Evolutionary conservation across 441 rosid genomes (phyloP).

Genomic region (Mallotus japonicus): DNA sequence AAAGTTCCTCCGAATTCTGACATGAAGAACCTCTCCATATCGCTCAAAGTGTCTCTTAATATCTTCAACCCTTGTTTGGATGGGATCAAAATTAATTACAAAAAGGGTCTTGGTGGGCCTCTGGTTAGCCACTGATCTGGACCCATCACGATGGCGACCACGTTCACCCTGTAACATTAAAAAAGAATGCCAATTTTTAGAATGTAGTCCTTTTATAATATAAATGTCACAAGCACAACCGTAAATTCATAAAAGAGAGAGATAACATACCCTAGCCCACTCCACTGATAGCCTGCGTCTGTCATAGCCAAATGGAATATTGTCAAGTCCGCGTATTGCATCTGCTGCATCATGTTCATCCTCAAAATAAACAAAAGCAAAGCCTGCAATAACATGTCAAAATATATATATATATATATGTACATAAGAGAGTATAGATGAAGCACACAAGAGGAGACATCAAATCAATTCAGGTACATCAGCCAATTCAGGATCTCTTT

Average conservation of each 20-base stretch:
- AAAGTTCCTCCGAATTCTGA: conserved; percentile 70
- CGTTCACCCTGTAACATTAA: conserved; percentile 57
- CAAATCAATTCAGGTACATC: conserved; percentile 34
- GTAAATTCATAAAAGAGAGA: not conserved
- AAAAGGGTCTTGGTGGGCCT: conserved; percentile 85
- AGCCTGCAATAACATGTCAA: conserved; percentile 48
- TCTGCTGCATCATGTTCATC: conserved; percentile 84
- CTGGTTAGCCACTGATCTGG: conserved; percentile 44
- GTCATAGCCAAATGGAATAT: conserved; percentile 67
- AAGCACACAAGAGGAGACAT: conserved; percentile 7
- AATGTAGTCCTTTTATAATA: not conserved
- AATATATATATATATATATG: conserved; percentile 20
- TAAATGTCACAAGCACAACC: not conserved
- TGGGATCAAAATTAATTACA: conserved; percentile 84
- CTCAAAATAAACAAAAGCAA: conserved; percentile 86
- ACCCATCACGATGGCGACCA: conserved; percentile 59
- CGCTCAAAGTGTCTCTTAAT: conserved; percentile 73
- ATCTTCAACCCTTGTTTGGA: conserved; percentile 62
- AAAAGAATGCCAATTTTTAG: not conserved
- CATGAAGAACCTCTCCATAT: conserved; percentile 69
- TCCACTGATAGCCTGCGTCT: conserved; percentile 68
- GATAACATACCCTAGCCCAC: conserved; percentile 68
- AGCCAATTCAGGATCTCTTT: conserved; percentile 39
- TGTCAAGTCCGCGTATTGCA: conserved; percentile 71
- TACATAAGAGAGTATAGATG: conserved; percentile 1